These are phyloP conservation scores for Pseudohyphozyma bogoriensis DNA, from an alignment of 768 basidiomycete species.

Conservation along the genomic window DNA sequence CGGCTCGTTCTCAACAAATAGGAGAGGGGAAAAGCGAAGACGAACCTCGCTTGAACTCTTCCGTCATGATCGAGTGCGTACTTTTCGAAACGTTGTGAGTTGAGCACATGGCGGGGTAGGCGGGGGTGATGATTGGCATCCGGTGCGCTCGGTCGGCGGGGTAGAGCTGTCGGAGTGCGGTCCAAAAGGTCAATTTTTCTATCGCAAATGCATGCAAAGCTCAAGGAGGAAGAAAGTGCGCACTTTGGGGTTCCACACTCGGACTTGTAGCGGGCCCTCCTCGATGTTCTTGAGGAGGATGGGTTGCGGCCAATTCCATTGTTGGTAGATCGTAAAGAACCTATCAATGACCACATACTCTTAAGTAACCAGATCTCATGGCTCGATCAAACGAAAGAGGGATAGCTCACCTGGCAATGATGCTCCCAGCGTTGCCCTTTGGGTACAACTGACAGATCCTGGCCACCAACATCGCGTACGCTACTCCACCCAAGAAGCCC, in stretches of 20 bases:
- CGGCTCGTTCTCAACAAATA: not conserved
- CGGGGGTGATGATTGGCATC: slow-evolving; percentile 99
- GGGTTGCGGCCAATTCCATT: slow-evolving; percentile 98
- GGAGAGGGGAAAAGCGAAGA: not conserved
- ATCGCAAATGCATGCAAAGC: slow-evolving; percentile 2
- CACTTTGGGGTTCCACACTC: slow-evolving; percentile 97
- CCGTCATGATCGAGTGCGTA: slow-evolving; percentile 89
- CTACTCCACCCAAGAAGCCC: slow-evolving; percentile 94
- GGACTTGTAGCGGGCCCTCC: slow-evolving; percentile 80
- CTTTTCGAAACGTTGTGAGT: slow-evolving; percentile 98
- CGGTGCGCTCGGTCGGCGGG: slow-evolving; percentile 86
- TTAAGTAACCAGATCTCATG: not conserved
- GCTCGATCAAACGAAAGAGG: not conserved
- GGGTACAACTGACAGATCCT: slow-evolving; percentile 98
- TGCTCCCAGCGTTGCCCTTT: slow-evolving; percentile 82
- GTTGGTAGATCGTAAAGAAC: slow-evolving; percentile 96
- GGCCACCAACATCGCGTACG: slow-evolving; percentile 98
- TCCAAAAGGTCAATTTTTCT: not conserved
- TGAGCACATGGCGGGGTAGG: slow-evolving; percentile 97
- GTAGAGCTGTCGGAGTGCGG: slow-evolving; percentile 59
- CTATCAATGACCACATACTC: not conserved
- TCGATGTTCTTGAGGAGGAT: slow-evolving; percentile 93
- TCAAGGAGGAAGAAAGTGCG: slow-evolving; percentile 7
- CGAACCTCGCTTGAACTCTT: slow-evolving; percentile 84
- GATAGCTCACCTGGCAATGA: slow-evolving; percentile 59